Conservation (phyloP, 179 eudicot species). For the Gypsophila paniculata region DNA sequence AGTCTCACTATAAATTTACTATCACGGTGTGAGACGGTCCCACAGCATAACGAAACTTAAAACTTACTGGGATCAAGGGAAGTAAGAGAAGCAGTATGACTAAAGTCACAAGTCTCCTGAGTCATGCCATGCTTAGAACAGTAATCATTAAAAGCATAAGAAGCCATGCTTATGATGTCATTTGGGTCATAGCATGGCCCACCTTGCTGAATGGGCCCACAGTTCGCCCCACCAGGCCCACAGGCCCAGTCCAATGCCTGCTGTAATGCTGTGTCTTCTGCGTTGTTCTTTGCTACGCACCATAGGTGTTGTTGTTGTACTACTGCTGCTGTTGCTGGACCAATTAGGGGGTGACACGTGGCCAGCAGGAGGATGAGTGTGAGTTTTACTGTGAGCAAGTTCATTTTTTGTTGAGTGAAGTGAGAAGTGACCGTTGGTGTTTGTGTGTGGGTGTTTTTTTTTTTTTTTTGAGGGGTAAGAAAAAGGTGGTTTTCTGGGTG, state of each 20-base stretch:
- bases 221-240: conserved; percentile 64
- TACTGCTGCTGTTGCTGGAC: conserved; percentile 11
- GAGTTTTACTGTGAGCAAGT: conserved; percentile 18
- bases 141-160: conserved; percentile 75
- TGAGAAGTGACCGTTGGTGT: background rate
- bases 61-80: conserved; percentile 66
- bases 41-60: no score
- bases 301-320: conserved; percentile 48
- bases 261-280: conserved; percentile 59
- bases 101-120: conserved; percentile 60
- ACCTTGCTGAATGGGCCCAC: conserved; percentile 67
- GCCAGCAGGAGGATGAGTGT: conserved; percentile 15
- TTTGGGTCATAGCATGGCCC: conserved; percentile 69
- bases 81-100: conserved; percentile 62
- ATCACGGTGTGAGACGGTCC: no score
- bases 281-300: conserved; percentile 96
- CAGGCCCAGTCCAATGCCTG: conserved; percentile 80
- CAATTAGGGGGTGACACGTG: background rate
- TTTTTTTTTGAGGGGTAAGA: no score
- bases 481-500: no score
- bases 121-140: conserved; percentile 59
- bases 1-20: no score
- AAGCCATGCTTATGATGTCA: conserved; percentile 60
- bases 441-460: no score
- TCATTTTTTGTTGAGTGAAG: background rate